Evolutionary conservation across 371 early-diverging fungal species (phyloP).

Genomic region (Mucor ambiguus): DNA sequence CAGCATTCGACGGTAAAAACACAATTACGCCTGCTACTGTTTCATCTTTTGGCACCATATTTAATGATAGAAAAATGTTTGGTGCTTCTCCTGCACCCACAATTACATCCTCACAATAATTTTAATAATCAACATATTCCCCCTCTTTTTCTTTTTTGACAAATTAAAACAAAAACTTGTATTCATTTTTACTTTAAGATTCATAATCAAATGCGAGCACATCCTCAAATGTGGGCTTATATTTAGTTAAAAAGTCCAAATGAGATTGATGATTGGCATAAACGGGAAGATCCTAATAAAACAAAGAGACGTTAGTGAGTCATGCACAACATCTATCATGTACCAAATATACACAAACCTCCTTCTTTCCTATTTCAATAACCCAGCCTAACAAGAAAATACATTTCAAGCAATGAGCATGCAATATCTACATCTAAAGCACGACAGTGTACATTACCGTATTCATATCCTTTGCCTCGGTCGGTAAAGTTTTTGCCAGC

Average conservation of each 20-base stretch:
- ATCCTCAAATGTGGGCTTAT: constrained; percentile 41
- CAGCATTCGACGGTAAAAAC: constrained; percentile 31
- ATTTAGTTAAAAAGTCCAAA: constrained; percentile 33
- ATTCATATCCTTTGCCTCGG: constrained; percentile 48
- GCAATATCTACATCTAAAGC: background rate
- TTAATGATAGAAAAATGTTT: constrained; percentile 55
- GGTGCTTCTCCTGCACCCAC: constrained; percentile 35
- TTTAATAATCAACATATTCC: background rate
- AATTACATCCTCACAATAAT: constrained; percentile 3
- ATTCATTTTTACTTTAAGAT: constrained; percentile 17
- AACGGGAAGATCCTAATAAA: constrained; percentile 31
- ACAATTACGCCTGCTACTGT: constrained; percentile 34
- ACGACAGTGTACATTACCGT: constrained; percentile 16
- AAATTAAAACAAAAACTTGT: constrained; percentile 6
- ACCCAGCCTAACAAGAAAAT: constrained; percentile 42
- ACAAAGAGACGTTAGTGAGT: background rate
- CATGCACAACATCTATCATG: background rate
- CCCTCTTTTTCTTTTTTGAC: background rate
- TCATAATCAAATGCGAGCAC: constrained; percentile 50
- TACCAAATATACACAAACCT: constrained; percentile 26
- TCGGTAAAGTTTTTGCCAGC: constrained; percentile 56
- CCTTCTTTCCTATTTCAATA: constrained; percentile 43
- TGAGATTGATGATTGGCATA: constrained; percentile 41
- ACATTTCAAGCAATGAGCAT: background rate
- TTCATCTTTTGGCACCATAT: constrained; percentile 42